phyloP scores from a whole-genome alignment of 148 eudicot species.

The Cornus suecica region DNA sequence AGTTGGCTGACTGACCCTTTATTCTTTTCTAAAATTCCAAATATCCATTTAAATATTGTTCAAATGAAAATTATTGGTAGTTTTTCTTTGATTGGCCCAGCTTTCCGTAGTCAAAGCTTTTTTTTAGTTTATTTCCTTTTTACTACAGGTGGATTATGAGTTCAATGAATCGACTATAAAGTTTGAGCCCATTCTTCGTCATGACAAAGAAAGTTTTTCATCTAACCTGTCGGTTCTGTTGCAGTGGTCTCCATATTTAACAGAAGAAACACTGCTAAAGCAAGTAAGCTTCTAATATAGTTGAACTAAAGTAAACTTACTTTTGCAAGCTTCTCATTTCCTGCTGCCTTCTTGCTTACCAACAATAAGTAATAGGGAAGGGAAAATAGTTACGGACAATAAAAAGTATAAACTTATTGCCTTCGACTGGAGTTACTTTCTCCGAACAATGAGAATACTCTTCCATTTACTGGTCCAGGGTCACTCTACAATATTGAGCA shows the following conservation, averaged over 20 bases:
- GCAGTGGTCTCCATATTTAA: constrained; percentile 66
- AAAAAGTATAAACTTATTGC: background rate
- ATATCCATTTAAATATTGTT: too few relatives aligned
- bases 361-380: background rate
- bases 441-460: too few relatives aligned
- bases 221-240: constrained; percentile 44
- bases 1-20: too few relatives aligned
- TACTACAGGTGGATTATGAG: constrained; percentile 57
- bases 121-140: background rate
- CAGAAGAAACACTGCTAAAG: constrained; percentile 43
- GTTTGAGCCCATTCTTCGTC: constrained; percentile 36
- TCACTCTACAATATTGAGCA: too few relatives aligned
- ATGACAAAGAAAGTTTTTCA: constrained; percentile 36
- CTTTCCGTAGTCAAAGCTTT: background rate
- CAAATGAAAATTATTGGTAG: too few relatives aligned
- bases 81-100: too few relatives aligned
- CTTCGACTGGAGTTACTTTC: too few relatives aligned
- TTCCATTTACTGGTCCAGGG: too few relatives aligned
- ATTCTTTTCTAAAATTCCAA: too few relatives aligned
- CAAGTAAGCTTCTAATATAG: constrained; percentile 34
- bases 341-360: background rate
- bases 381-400: background rate
- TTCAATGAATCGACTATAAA: constrained; percentile 32
- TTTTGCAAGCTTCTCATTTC: background rate
- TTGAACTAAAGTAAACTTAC: background rate